Percentiles rank a stretch among this genome's conserved stretches.
Evolutionary conservation across 495 filamentous ascomycete species (phyloP).

Genomic region (Trichoderma orchidacearum): DNA sequence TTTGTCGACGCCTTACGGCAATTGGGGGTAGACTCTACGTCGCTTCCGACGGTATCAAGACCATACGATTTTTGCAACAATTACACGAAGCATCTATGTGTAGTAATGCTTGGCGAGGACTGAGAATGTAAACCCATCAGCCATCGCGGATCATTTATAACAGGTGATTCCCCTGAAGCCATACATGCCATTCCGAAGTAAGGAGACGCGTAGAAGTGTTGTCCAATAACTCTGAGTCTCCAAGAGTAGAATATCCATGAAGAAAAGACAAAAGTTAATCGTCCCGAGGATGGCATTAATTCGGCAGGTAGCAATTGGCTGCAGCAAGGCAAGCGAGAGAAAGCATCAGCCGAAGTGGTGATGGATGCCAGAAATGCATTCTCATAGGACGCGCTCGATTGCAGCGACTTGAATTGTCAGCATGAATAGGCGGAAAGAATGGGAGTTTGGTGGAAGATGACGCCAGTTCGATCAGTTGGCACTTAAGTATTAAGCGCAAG

Average conservation of each 20-base stretch:
- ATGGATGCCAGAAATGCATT: constrained; percentile 29
- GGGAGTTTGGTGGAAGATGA: constrained; percentile 57
- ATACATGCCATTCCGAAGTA: no score
- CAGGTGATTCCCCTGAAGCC: no score
- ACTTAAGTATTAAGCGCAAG: constrained; percentile 44
- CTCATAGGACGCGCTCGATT: constrained; percentile 49
- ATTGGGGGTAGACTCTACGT: no score
- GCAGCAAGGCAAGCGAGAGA: constrained; percentile 30
- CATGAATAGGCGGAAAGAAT: constrained; percentile 47
- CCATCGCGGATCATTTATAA: no score
- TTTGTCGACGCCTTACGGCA: no score
- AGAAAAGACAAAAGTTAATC: constrained; percentile 24
- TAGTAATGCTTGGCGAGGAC: no score
- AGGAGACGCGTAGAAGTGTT: constrained; percentile 40
- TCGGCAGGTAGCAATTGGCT: constrained; percentile 35
- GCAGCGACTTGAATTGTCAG: constrained; percentile 42
- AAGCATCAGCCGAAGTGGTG: constrained; percentile 45
- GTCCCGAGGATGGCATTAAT: constrained; percentile 24
- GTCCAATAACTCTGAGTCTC: constrained; percentile 31
- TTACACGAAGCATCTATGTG: no score
- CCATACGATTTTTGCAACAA: no score
- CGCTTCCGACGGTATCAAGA: no score
- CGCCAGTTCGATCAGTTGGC: constrained; percentile 34
- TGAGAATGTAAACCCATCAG: no score
- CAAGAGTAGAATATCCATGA: constrained; percentile 35